A percentile compares a stretch with the other conserved stretches of the same genome.
Conservation (phyloP, 2,329 filamentous ascomycete genomes). For the Moelleriella libera region DNA sequence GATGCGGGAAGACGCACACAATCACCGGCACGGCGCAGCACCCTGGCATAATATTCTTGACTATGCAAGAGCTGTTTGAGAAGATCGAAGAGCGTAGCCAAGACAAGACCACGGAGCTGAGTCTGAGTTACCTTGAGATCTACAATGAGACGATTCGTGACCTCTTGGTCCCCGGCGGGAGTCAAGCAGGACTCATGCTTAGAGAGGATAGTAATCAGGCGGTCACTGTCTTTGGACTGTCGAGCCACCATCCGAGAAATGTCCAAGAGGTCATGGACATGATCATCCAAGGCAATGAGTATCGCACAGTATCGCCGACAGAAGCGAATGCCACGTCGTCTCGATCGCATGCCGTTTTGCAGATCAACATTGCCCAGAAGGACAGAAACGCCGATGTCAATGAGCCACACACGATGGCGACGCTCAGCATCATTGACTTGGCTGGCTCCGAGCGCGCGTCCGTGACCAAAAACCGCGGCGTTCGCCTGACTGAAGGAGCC, state of each 20-base stretch:
- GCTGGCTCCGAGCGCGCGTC: slow-evolving; percentile 93
- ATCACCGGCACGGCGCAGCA: slow-evolving; percentile 86
- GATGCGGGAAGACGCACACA: slow-evolving; percentile 96
- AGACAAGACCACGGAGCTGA: slow-evolving; percentile 81
- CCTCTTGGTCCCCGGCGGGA: slow-evolving; percentile 71
- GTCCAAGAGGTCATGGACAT: slow-evolving; percentile 99
- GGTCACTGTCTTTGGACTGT: slow-evolving; percentile 80
- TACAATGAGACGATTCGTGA: slow-evolving; percentile 99
- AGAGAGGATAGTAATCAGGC: slow-evolving; percentile 89
- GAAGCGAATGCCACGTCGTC: slow-evolving; percentile 97
- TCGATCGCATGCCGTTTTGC: slow-evolving; percentile 88
- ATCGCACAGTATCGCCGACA: slow-evolving; percentile 89
- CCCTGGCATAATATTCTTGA: slow-evolving; percentile 95
- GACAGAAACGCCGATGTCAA: slow-evolving; percentile 85
- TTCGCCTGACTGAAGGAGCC: slow-evolving; percentile 80
- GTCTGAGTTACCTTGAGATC: slow-evolving; percentile 91
- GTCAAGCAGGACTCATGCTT: slow-evolving; percentile 75
- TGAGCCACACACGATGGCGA: slow-evolving; percentile 96
- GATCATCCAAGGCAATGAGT: slow-evolving; percentile 89
- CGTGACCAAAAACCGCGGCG: slow-evolving; percentile 90
- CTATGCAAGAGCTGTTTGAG: slow-evolving; percentile 98
- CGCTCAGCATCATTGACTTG: slow-evolving; percentile 93
- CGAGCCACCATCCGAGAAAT: slow-evolving; percentile 79
- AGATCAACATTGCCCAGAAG: slow-evolving; percentile 92
- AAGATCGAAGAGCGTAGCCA: slow-evolving; percentile 76